Conservation (phyloP, 1,284 basidiomycete genomes). For the Coniophora puteana region DNA sequence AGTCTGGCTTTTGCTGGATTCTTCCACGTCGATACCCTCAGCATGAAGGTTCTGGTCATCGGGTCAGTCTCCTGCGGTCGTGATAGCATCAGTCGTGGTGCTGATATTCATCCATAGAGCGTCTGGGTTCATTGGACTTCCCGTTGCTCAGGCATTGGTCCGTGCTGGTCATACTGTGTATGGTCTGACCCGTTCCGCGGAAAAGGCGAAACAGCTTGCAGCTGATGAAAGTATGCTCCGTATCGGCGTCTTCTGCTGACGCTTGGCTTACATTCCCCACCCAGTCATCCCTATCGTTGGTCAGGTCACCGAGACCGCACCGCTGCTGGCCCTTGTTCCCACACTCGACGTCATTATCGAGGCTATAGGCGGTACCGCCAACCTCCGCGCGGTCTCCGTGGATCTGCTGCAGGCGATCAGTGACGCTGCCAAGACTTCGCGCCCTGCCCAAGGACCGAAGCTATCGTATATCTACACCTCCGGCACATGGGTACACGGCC, state of each 20-base stretch:
- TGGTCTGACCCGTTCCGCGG: constrained; percentile 13
- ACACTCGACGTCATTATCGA: constrained; percentile 43
- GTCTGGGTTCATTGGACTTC: constrained; percentile 13
- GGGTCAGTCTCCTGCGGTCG: constrained; percentile 10
- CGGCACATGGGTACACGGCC: constrained; percentile 16
- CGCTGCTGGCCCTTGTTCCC: constrained; percentile 38
- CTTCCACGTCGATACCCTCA: too few species aligned
- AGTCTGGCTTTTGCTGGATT: too few species aligned
- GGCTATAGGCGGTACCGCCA: constrained; percentile 18
- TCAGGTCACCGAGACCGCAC: constrained; percentile 29
- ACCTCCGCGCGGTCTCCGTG: constrained; percentile 15
- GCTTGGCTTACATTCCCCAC: background rate
- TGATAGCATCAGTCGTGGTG: background rate
- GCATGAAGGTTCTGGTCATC: constrained; percentile 17
- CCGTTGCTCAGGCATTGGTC: constrained; percentile 14
- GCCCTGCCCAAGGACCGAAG: constrained; percentile 12
- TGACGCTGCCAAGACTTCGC: constrained; percentile 24
- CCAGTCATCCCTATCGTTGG: constrained; percentile 46
- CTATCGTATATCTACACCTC: constrained; percentile 17
- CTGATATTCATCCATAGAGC: constrained; percentile 7
- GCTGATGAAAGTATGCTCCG: constrained; percentile 7
- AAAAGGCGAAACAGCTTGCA: constrained; percentile 12
- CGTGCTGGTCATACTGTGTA: constrained; percentile 19
- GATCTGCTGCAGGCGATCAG: constrained; percentile 33
- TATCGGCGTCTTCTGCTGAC: background rate